Percentiles rank a stretch among this genome's conserved stretches.
phyloP scores from a whole-genome alignment of 768 basidiomycete genomes.

The Pleurotus tuoliensis region DNA sequence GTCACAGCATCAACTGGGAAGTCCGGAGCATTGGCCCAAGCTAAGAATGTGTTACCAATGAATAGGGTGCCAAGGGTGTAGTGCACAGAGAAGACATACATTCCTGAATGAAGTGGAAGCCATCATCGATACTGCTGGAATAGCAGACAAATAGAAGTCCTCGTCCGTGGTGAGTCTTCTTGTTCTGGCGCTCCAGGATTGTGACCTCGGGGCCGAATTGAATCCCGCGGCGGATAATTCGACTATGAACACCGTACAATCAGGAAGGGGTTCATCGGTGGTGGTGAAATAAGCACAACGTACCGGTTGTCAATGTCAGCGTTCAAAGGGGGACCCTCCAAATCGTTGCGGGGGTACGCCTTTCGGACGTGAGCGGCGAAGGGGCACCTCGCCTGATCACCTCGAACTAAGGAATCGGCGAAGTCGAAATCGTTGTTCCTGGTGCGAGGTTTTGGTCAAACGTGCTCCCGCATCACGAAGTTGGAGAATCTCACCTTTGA shows the following conservation, averaged over 20 bases:
- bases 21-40: constrained; percentile 32
- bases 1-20: constrained; percentile 30
- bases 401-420: constrained; percentile 12
- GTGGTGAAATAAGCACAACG: constrained; percentile 15
- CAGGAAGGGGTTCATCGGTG: too few relatives aligned
- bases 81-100: constrained; percentile 19
- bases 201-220: constrained; percentile 53
- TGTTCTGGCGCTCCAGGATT: constrained; percentile 25
- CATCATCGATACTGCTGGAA: constrained; percentile 34
- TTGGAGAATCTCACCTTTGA: constrained; percentile 21
- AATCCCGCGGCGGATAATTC: constrained; percentile 46
- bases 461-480: constrained; percentile 10
- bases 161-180: constrained; percentile 41
- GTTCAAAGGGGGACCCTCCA: constrained; percentile 22
- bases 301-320: constrained; percentile 20
- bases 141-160: constrained; percentile 45
- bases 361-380: constrained; percentile 48
- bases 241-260: constrained; percentile 15
- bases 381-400: constrained; percentile 34
- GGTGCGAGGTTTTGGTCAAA: not conserved
- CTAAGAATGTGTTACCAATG: constrained; percentile 14
- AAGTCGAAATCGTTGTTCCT: constrained; percentile 44
- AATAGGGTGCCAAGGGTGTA: not conserved
- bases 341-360: constrained; percentile 41
- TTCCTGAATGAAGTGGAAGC: constrained; percentile 40